Percentiles rank a stretch among this genome's conserved stretches.
Evolutionary conservation across 768 basidiomycete genomes (phyloP).

Genomic region (Mycena pura): DNA sequence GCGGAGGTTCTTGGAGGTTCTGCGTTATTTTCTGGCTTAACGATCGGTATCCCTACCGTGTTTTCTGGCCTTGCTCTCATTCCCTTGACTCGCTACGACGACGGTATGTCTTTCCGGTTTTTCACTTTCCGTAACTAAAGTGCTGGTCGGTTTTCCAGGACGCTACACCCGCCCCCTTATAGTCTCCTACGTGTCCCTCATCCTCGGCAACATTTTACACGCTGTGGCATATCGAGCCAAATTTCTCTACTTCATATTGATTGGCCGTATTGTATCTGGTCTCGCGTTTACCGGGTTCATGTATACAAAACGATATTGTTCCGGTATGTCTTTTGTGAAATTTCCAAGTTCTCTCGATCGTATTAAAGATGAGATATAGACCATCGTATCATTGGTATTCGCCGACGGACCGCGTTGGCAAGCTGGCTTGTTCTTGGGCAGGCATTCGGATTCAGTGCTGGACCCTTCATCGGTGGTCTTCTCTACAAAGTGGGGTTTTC

Average conservation of each 20-base stretch:
- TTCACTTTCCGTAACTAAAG: background rate
- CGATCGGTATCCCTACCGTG: conserved; percentile 71
- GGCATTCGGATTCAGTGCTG: conserved; percentile 52
- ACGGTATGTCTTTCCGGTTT: conserved; percentile 46
- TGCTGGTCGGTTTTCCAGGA: conserved; percentile 43
- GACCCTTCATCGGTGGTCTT: conserved; percentile 58
- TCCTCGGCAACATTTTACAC: conserved; percentile 66
- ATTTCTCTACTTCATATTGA: conserved; percentile 49
- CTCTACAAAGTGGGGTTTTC: conserved; percentile 55
- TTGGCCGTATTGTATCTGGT: conserved; percentile 52
- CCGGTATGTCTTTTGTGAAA: conserved; percentile 13
- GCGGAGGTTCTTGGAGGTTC: conserved; percentile 67
- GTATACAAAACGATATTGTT: conserved; percentile 56
- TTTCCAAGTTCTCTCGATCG: too few species aligned
- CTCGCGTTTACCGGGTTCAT: conserved; percentile 47
- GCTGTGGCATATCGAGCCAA: conserved; percentile 58
- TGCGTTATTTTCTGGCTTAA: conserved; percentile 74
- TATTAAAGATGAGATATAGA: too few species aligned
- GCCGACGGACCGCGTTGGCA: conserved; percentile 54
- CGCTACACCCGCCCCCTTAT: conserved; percentile 61
- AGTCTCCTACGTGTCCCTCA: conserved; percentile 56
- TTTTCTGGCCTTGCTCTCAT: conserved; percentile 65
- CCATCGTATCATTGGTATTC: conserved; percentile 45
- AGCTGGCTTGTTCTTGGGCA: conserved; percentile 58
- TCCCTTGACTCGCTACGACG: conserved; percentile 60